phyloP scores from a whole-genome alignment of 2,329 filamentous ascomycete species.

The Esteya vermicola region DNA sequence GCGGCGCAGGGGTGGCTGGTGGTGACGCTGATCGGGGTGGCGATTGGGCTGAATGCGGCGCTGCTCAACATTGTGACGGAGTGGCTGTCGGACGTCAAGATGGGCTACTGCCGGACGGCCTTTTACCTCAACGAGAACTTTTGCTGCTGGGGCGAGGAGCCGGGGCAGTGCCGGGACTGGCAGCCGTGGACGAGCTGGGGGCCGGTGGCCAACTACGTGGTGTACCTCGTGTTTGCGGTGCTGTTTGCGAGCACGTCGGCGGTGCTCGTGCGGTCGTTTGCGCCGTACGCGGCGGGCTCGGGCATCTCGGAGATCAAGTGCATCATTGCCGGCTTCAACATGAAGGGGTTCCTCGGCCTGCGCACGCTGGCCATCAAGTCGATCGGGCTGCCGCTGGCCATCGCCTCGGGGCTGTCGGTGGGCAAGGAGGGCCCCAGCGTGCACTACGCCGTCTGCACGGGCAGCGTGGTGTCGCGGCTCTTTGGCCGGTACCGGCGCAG shows the following conservation, averaged over 20 bases:
- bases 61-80: slow-evolving; percentile 92
- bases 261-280: slow-evolving; percentile 75
- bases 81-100: slow-evolving; percentile 90
- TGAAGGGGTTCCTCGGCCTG: slow-evolving; percentile 92
- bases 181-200: slow-evolving; percentile 71
- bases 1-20: slow-evolving; percentile 97
- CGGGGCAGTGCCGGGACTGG: slow-evolving; percentile 81
- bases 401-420: slow-evolving; percentile 85
- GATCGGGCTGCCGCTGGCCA: slow-evolving; percentile 76
- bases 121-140: slow-evolving; percentile 98
- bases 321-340: slow-evolving; percentile 96
- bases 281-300: slow-evolving; percentile 89
- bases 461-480: slow-evolving; percentile 85
- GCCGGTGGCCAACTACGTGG: slow-evolving; percentile 67
- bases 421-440: slow-evolving; percentile 97
- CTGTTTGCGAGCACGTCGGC: slow-evolving; percentile 73
- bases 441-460: slow-evolving; percentile 96
- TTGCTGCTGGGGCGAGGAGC: slow-evolving; percentile 94
- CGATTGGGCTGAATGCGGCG: slow-evolving; percentile 85
- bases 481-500: slow-evolving; percentile 88
- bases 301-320: slow-evolving; percentile 99
- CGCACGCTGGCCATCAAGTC: slow-evolving; percentile 93
- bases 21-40: slow-evolving; percentile 80
- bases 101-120: slow-evolving; percentile 86
- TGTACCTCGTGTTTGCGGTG: slow-evolving; percentile 79